Percentiles rank a stretch among this genome's conserved stretches.
Conservation (phyloP, 148 eudicot species). For the Limonium bicolor region DNA sequence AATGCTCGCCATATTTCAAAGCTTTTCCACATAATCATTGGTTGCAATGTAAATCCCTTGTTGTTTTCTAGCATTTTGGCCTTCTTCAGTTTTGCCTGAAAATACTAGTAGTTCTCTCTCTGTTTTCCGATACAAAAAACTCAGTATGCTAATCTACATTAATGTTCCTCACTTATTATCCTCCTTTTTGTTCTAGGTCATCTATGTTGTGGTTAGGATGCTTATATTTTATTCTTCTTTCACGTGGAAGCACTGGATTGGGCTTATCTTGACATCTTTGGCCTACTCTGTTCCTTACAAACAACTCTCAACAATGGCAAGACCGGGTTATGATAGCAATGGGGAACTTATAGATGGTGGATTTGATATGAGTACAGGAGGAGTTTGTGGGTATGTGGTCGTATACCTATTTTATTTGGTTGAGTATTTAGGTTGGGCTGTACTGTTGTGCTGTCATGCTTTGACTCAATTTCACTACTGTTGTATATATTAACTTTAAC, state of each 20-base stretch:
- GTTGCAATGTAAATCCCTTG: slow-evolving; percentile 21
- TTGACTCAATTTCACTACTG: background rate
- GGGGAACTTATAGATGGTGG: slow-evolving; percentile 94
- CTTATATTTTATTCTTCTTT: slow-evolving; percentile 51
- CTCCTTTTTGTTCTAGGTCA: slow-evolving; percentile 24
- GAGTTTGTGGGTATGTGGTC: slow-evolving; percentile 67
- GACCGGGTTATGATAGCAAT: slow-evolving; percentile 36
- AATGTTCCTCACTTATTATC: background rate
- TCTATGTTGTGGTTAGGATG: slow-evolving; percentile 51
- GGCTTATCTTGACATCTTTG: slow-evolving; percentile 47
- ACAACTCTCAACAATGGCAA: slow-evolving; percentile 79
- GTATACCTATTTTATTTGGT: background rate
- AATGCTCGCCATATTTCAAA: slow-evolving; percentile 46
- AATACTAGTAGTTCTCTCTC: background rate
- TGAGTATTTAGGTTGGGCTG: background rate
- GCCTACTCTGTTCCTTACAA: slow-evolving; percentile 62
- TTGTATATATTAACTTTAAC: too few species aligned
- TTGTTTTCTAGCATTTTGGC: background rate
- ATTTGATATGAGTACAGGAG: slow-evolving; percentile 80
- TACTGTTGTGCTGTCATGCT: background rate
- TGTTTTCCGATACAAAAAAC: too few species aligned
- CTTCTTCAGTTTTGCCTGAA: background rate
- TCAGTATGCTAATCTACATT: too few species aligned
- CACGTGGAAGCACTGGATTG: slow-evolving; percentile 68
- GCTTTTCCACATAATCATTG: slow-evolving; percentile 37